Percentiles rank a stretch among this genome's conserved stretches.
Conservation (phyloP, 805 yeast genomes). For the Kregervanrija pseudodelftensis region DNA sequence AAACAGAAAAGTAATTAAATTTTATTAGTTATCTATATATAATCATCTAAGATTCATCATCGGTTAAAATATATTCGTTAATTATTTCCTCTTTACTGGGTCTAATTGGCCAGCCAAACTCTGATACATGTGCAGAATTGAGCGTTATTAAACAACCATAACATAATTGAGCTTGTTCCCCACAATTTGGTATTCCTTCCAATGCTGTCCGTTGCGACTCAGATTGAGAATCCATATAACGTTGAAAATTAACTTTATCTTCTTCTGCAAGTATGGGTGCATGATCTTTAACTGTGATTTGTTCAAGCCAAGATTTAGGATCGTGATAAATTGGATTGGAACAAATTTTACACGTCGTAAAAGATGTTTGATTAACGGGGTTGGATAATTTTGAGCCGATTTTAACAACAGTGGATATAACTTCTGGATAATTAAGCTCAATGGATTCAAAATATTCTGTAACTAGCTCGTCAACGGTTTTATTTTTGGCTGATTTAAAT, state of each 20-base stretch:
- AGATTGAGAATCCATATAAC: constrained; percentile 13
- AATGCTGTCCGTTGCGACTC: constrained; percentile 1
- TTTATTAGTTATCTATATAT: no score
- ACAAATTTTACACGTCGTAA: constrained; percentile 49
- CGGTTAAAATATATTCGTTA: constrained; percentile 17
- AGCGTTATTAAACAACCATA: constrained; percentile 71
- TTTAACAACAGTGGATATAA: constrained; percentile 86
- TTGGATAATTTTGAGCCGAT: constrained; percentile 72
- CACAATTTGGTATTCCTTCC: constrained; percentile 5
- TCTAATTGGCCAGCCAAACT: constrained; percentile 25
- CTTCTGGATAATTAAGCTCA: constrained; percentile 77
- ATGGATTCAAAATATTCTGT: constrained; percentile 63
- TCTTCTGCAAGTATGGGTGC: constrained; percentile 39
- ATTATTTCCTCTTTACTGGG: constrained; percentile 23
- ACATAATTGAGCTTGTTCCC: constrained; percentile 39
- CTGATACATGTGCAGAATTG: constrained; percentile 31
- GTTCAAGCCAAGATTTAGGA: constrained; percentile 60
- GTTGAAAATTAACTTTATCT: constrained; percentile 30
- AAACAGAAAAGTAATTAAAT: neutral
- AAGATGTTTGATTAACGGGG: constrained; percentile 27
- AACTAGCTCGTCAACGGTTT: constrained; percentile 77
- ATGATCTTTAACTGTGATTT: constrained; percentile 56
- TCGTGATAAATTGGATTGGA: constrained; percentile 43
- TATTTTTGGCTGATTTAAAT: constrained; percentile 51
- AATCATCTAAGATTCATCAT: constrained; percentile 2